These are phyloP conservation scores for Thelephora ganbajun DNA, from an alignment of 768 basidiomycete genomes.

Conservation along the genomic window DNA sequence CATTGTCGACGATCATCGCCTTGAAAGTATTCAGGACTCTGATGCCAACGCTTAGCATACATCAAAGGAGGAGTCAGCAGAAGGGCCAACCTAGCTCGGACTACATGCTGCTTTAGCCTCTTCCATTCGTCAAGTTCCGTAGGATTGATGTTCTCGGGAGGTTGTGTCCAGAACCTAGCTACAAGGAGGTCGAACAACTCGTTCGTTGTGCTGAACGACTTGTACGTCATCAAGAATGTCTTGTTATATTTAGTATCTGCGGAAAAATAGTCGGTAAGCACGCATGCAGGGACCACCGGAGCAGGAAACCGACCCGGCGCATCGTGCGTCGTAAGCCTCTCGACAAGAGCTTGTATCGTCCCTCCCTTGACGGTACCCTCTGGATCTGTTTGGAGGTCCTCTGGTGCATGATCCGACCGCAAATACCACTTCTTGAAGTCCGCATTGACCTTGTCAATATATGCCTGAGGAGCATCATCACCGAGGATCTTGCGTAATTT, in stretches of 20 bases:
- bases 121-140: conserved; percentile 67
- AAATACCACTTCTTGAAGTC: conserved; percentile 70
- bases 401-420: conserved; percentile 60
- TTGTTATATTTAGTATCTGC: conserved; percentile 69
- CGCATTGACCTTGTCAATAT: conserved; percentile 26
- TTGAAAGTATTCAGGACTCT: conserved; percentile 88
- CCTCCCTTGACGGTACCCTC: conserved; percentile 81
- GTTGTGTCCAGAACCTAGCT: conserved; percentile 62
- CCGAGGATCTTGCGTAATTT: conserved; percentile 66
- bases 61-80: not conserved
- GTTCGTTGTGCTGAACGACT: conserved; percentile 78
- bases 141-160: conserved; percentile 51
- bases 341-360: conserved; percentile 73
- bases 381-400: conserved; percentile 75
- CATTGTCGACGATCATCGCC: conserved; percentile 74
- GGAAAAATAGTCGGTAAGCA: conserved; percentile 1
- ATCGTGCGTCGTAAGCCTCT: conserved; percentile 85
- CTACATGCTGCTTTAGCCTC: conserved; percentile 73
- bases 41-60: not conserved
- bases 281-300: not conserved
- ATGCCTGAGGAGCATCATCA: conserved; percentile 31
- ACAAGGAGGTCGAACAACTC: conserved; percentile 75
- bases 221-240: conserved; percentile 92
- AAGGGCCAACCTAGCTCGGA: conserved; percentile 64
- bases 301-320: conserved; percentile 45